Evolutionary conservation across 768 basidiomycete species (phyloP), one percentile per base, ranked within the genome.

Genomic region (Tremella fuciformis): DNA sequence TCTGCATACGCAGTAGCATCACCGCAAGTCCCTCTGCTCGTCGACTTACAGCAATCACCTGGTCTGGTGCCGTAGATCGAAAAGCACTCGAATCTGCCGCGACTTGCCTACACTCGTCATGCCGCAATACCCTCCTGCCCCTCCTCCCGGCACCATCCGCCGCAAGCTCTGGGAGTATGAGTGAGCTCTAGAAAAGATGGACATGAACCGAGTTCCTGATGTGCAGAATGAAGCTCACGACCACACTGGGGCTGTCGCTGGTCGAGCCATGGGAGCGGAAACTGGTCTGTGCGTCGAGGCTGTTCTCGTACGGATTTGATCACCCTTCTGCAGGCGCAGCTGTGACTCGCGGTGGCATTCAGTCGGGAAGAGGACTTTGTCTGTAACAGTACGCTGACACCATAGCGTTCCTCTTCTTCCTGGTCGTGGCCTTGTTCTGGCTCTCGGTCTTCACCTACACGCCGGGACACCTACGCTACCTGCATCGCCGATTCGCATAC

Each of bases 251-350:
- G 6, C 76, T 86, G 40, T 80, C 81, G 25, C 80, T 86, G 66
- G 75, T 86, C 57, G 85, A 88, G 70, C 81, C 83, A 58, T 86
- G 86, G 86, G 87, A 87, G 80, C 84, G 85, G 66, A 66, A 82
- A 8, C 8, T 46, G 42, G 22, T 46, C 42, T 46, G 42, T 46
- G 42, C 42, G 42, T 46, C n/a, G n/a, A 46, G 1, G 21, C 15
- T 21, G n/a, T n/a, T n/a, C n/a, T n/a, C n/a, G n/a, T n/a, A n/a
- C n/a, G n/a, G n/a, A 39, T 15, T 58, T 25, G 47, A n/a, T n/a
- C n/a, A n/a, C n/a, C n/a, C n/a, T n/a, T n/a, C n/a, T n/a, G n/a
- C n/a, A n/a, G n/a, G n/a, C n/a, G n/a, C n/a, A n/a, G n/a, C 39
- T 41, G 13, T 41, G 39, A 41, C 39, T 41, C 11, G 18, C 39